Percentiles rank a stretch among this genome's conserved stretches.
Evolutionary conservation across 2,329 filamentous ascomycete genomes (phyloP).

Genomic region (Pseudopithomyces maydicus): DNA sequence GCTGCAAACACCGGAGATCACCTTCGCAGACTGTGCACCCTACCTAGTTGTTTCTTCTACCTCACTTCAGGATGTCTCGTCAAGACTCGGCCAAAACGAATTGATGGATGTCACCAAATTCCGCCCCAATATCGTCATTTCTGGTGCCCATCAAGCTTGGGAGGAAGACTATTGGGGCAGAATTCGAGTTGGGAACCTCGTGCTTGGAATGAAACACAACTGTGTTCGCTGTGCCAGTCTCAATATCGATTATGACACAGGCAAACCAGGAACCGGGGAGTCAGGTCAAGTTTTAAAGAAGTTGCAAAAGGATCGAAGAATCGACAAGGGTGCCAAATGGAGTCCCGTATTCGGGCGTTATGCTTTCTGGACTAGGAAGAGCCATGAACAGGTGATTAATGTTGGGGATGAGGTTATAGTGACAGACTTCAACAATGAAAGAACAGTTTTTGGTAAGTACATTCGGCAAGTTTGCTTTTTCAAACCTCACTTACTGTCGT

Average conservation of each 20-base stretch:
- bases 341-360: constrained; percentile 56
- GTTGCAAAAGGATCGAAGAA: constrained; percentile 50
- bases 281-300: constrained; percentile 51
- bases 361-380: constrained; percentile 43
- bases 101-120: constrained; percentile 54
- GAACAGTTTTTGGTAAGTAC: constrained; percentile 51
- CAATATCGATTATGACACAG: constrained; percentile 55
- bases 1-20: constrained; percentile 50
- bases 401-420: constrained; percentile 54
- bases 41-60: constrained; percentile 73
- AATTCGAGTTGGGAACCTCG: constrained; percentile 38
- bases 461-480: background rate
- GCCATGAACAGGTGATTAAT: constrained; percentile 19
- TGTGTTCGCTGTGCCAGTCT: constrained; percentile 53
- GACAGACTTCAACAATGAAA: constrained; percentile 43
- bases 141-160: constrained; percentile 39
- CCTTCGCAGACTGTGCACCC: constrained; percentile 76
- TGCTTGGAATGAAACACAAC: constrained; percentile 50
- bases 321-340: constrained; percentile 53
- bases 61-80: constrained; percentile 70
- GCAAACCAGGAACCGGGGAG: constrained; percentile 44
- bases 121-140: constrained; percentile 53
- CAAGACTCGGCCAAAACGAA: constrained; percentile 40
- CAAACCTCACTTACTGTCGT: background rate
- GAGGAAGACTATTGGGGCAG: constrained; percentile 3